These are phyloP conservation scores for Chlorella sp. DNA, from an alignment of 139 green algal genomes.

Conservation along the genomic window DNA sequence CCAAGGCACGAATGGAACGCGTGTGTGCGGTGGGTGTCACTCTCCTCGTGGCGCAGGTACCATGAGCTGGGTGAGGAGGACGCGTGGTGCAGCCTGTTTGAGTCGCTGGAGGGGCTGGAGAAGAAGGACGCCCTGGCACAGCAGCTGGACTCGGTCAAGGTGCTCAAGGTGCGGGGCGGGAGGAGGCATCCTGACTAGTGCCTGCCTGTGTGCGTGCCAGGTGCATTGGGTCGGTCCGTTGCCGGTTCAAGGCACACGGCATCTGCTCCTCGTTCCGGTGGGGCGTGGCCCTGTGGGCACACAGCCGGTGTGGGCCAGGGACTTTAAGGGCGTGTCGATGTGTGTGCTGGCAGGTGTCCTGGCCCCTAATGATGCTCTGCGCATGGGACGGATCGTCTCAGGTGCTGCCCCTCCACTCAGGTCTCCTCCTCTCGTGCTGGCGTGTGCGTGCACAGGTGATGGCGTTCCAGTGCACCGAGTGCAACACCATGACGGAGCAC, in stretches of 20 bases:
- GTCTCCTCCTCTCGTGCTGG: not conserved
- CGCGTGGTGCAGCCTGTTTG: conserved; percentile 4
- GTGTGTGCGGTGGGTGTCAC: not conserved
- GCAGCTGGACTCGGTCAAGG: conserved; percentile 26
- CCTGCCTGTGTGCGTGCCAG: too few relatives aligned
- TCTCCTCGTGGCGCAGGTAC: not conserved
- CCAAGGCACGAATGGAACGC: conserved; percentile 8
- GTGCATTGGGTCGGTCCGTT: too few relatives aligned
- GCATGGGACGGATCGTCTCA: too few relatives aligned
- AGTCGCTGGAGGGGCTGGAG: conserved; percentile 25
- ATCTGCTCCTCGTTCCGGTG: too few relatives aligned
- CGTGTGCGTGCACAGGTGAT: conserved; percentile 15
- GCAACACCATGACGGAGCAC: conserved; percentile 18
- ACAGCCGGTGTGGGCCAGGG: too few relatives aligned
- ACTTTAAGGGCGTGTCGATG: too few relatives aligned
- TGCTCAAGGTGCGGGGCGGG: conserved; percentile 28
- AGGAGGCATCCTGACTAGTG: too few relatives aligned
- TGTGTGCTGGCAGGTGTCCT: too few relatives aligned
- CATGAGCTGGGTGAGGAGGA: not conserved
- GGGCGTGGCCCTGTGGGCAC: too few relatives aligned
- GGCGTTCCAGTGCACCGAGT: conserved; percentile 27
- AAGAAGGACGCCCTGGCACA: conserved; percentile 20
- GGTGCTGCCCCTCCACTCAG: not conserved
- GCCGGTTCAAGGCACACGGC: too few relatives aligned
- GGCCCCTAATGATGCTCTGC: too few relatives aligned